Conservation (phyloP, 73 alveolate genomes). For the Diophrys appendiculata region DNA sequence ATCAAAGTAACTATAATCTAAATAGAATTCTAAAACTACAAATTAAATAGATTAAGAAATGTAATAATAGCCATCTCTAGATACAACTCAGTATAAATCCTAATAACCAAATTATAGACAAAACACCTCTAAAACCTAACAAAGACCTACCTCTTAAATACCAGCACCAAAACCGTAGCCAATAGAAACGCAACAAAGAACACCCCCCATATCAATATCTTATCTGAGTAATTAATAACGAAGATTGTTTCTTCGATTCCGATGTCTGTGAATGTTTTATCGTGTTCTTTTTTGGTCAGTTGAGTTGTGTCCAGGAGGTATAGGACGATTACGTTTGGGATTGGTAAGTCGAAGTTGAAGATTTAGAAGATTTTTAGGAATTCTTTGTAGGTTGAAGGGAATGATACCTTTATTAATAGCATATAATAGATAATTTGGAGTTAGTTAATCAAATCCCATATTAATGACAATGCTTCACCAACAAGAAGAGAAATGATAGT, state of each 20-base stretch:
- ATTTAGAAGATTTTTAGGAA: not conserved
- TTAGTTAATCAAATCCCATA: conserved; percentile 5
- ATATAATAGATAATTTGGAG: not conserved
- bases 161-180: not conserved
- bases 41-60: not conserved
- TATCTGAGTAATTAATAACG: too few species aligned
- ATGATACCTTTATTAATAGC: not conserved
- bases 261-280: not conserved
- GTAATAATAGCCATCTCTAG: not conserved
- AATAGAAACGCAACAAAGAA: not conserved
- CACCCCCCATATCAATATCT: too few species aligned
- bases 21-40: too few species aligned
- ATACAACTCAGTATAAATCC: too few species aligned
- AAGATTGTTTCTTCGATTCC: too few species aligned
- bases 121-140: not conserved
- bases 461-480: conserved; percentile 1
- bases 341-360: not conserved
- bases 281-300: not conserved
- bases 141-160: not conserved
- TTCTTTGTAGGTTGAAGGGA: not conserved
- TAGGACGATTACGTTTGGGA: not conserved
- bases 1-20: too few species aligned
- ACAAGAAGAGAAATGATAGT: too few species aligned
- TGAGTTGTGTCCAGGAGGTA: not conserved
- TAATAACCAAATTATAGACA: too few species aligned